Percentiles rank a stretch among this genome's conserved stretches.
Conservation (phyloP, 2,329 filamentous ascomycete genomes). For the Dryadomyces quercus-mongolicae region DNA sequence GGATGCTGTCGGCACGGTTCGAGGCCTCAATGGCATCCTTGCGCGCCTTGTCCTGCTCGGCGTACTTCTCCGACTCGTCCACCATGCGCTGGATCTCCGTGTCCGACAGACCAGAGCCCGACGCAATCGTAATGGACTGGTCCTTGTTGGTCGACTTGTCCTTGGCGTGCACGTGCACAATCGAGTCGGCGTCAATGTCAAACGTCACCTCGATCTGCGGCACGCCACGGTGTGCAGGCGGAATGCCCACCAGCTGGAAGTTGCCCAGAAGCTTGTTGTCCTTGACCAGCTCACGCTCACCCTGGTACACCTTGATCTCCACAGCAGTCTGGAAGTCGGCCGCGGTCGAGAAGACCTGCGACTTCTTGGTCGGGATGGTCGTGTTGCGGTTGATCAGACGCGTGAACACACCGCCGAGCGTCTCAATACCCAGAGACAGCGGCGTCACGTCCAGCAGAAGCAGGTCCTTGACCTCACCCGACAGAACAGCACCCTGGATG, state of each 20-base stretch:
- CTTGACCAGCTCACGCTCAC: conserved; percentile 87
- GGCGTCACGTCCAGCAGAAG: conserved; percentile 98
- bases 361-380: conserved; percentile 89
- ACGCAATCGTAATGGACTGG: conserved; percentile 98
- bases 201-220: conserved; percentile 98
- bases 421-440: conserved; percentile 92
- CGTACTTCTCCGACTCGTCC: conserved; percentile 93
- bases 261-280: conserved; percentile 97
- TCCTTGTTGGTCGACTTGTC: conserved; percentile 99
- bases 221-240: conserved; percentile 86
- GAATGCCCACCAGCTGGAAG: conserved; percentile 94
- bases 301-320: conserved; percentile 90
- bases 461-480: conserved; percentile 67
- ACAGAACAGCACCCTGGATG: conserved; percentile 90
- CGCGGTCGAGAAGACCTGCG: conserved; percentile 93
- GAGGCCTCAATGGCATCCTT: conserved; percentile 90
- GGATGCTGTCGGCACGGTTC: conserved; percentile 91
- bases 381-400: conserved; percentile 93
- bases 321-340: conserved; percentile 95
- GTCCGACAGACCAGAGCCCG: conserved; percentile 91
- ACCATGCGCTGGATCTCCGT: conserved; percentile 96
- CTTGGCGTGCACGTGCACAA: conserved; percentile 87
- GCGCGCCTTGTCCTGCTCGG: conserved; percentile 90
- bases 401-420: conserved; percentile 94
- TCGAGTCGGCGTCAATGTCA: conserved; percentile 96